Base-by-base conservation (phyloP, 176 grass and related monocot genomes). In the Cenchrus fungigraminus region DNA sequence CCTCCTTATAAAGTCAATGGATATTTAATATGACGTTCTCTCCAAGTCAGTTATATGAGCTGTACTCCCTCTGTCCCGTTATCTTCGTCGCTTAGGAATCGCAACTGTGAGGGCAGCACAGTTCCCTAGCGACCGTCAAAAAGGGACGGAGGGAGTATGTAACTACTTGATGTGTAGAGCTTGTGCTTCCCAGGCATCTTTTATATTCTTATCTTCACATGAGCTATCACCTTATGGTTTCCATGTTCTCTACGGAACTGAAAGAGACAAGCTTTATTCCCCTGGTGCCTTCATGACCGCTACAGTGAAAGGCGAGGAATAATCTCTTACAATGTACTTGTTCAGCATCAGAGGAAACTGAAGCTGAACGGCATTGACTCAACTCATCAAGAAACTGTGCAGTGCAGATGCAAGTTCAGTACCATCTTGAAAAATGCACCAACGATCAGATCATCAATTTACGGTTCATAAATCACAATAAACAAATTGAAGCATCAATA, bases 161-260 rank as follows among this genome's bases (percentile, higher is more conserved):
- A 17, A 69, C 31, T 19, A 69, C 17, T 49, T 0, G 1, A 71
- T 32, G 6, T 80, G 17, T 63, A 63, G 51, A 9, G 7, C 2
- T 34, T 74, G 14, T 75, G 14, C 62, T 62, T 60, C 32, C 7
- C 13, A 71, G 55, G 9, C 42, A 68, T 83, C 57, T 76, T 25
- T 60, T 80, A 69, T 32, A 59, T 86, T 70, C 83, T 82, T 82
- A 86, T 73, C 47, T 73, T 73, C 56, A 71, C 65, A 10, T 77
- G 14, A 62, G 12, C 15, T 83, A 29, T 87, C 52, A 59, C 50
- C 29, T 77, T 71, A 50, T 61, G 63, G 19, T 70, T 71, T 46
- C 9, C 50, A 60, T 49, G 45, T 79, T 87, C 62, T 84, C 22
- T 64, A 84, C 12, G 71, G 44, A 84, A 91, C 63, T 40, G 16